Percentiles rank a stretch among this genome's conserved stretches.
These are phyloP conservation scores for Fistulinella prunicolor DNA, from an alignment of 768 basidiomycete species.

Conservation along the genomic window DNA sequence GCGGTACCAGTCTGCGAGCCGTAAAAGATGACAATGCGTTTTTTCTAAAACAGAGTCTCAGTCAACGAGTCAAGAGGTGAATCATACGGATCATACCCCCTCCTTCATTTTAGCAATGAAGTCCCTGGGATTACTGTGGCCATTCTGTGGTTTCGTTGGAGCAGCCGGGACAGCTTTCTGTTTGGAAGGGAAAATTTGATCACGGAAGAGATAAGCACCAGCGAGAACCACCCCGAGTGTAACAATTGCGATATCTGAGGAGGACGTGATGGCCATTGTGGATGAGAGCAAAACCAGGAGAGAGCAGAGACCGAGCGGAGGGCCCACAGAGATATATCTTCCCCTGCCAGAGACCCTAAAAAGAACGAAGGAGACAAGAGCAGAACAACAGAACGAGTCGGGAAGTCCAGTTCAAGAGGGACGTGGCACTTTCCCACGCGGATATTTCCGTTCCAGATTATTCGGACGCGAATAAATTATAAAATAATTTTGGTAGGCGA, in stretches of 20 bases:
- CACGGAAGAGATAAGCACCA: slow-evolving; percentile 78
- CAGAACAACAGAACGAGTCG: not conserved
- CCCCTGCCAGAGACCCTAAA: slow-evolving; percentile 1
- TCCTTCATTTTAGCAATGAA: slow-evolving; percentile 94
- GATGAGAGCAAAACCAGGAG: slow-evolving; percentile 2
- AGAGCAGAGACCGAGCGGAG: not conserved
- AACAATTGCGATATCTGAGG: slow-evolving; percentile 73
- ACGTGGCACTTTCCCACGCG: slow-evolving; percentile 40
- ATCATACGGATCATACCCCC: slow-evolving; percentile 53
- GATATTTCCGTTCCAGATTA: slow-evolving; percentile 27
- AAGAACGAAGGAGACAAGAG: slow-evolving; percentile 15
- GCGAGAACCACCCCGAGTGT: slow-evolving; percentile 73
- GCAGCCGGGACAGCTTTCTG: slow-evolving; percentile 52
- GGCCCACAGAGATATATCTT: not conserved
- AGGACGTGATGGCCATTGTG: slow-evolving; percentile 57
- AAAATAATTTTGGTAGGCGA: slow-evolving; percentile 1
- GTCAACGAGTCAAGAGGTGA: slow-evolving; percentile 1
- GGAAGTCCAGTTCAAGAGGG: slow-evolving; percentile 31
- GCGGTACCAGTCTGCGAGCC: slow-evolving; percentile 99
- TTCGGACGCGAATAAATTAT: slow-evolving; percentile 3
- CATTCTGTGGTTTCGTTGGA: slow-evolving; percentile 50
- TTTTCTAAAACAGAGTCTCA: slow-evolving; percentile 60
- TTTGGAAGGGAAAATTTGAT: slow-evolving; percentile 70
- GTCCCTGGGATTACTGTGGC: slow-evolving; percentile 85
- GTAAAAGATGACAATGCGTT: slow-evolving; percentile 95